phyloP scores from a whole-genome alignment of 2,329 filamentous ascomycete species.

The Camillea tinctor region DNA sequence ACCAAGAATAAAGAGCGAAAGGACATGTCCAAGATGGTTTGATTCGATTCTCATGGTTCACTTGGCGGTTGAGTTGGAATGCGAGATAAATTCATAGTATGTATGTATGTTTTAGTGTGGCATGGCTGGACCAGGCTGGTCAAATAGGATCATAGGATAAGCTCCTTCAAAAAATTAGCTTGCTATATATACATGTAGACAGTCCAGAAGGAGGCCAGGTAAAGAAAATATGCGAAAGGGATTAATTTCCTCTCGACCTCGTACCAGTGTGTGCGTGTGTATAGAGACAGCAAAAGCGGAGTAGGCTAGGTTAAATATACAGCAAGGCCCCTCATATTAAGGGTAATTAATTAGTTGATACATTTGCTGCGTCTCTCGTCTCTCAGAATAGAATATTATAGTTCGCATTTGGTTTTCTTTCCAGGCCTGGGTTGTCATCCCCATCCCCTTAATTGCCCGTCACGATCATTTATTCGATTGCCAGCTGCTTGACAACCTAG shows the following conservation, averaged over 20 bases:
- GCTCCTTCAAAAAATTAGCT: not conserved
- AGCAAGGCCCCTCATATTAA: too few species aligned
- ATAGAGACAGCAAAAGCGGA: not conserved
- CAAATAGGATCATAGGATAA: not conserved
- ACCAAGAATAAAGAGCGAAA: not conserved
- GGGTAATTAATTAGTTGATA: too few species aligned
- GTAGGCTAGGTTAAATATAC: too few species aligned
- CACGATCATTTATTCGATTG: too few species aligned
- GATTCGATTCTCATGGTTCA: not conserved
- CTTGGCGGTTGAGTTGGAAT: not conserved
- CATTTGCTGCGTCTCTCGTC: too few species aligned
- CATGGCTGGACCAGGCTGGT: not conserved
- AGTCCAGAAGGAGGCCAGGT: not conserved
- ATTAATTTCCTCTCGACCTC: not conserved
- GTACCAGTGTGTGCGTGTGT: not conserved
- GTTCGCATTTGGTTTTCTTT: too few species aligned
- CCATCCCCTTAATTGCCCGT: too few species aligned
- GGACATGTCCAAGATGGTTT: not conserved
- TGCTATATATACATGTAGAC: not conserved
- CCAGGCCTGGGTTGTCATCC: too few species aligned
- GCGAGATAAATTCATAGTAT: not conserved
- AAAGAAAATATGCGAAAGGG: not conserved
- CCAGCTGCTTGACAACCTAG: too few species aligned
- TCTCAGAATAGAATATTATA: too few species aligned
- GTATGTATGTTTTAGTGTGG: not conserved